Base-by-base conservation (phyloP, 805 yeast genomes). In the Saturnispora halmiae region DNA sequence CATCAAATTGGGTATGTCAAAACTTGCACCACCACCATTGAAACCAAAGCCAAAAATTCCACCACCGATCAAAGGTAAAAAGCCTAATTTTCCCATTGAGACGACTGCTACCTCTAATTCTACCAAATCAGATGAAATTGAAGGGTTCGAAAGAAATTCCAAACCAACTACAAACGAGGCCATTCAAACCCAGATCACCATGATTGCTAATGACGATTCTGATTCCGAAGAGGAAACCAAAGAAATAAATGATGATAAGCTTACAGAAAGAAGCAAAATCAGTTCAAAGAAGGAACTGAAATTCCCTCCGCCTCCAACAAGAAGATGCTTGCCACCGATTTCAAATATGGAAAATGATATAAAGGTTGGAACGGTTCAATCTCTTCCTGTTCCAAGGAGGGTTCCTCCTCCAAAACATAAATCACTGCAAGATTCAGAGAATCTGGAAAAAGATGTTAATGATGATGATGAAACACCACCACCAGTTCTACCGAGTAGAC, bases 1-100 rank as follows among this genome's bases (percentile, higher is more conserved):
- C n/a, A n/a, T n/a, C n/a, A n/a, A 30, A 16, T 18, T 9, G 21
- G 21, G 28, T 20, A 40, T 44, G 44, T 31, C 53, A 31, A 51
- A 49, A 38, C 53, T 44, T 1, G 44, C 52, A 16, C 62, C 64
- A n/a, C 59, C 58, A 6, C 48, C 55, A 19, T 39, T 56, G 20
- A 59, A 57, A 26, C 63, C 63, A 9, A 60, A 55, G 28, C 62
- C 65, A n/a, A 59, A 52, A 44, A 40, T 54, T 8, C 53, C 59
- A 5, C 58, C 61, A 1, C 52, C 55, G 18, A 36, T 55, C 3
- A 44, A 38, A 11, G 47, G 50, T 6, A 56, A 55, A 41, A 56
- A 56, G 38, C 60, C 60, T 11, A n/a, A 28, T 16, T 7, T 40
- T 9, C 31, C 25, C 29, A 28, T 29, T 6, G 13, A 7, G 15